A percentile compares a stretch with the other conserved stretches of the same genome.
These are phyloP conservation scores for Puccinia hordei DNA, from an alignment of 1,284 basidiomycete genomes.

Conservation along the genomic window DNA sequence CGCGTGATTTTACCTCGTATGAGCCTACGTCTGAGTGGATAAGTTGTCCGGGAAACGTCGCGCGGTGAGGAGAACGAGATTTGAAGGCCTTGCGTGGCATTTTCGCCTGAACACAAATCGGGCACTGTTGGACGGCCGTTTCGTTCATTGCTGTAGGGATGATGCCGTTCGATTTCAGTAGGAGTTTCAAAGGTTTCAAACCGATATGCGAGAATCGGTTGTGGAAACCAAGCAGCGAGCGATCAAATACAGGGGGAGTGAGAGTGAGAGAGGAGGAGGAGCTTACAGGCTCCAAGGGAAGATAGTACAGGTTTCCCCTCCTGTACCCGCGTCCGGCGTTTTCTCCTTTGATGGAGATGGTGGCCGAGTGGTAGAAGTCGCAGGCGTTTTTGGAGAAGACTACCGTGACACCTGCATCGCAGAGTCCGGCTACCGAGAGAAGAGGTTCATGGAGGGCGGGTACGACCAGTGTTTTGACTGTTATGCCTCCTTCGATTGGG, in stretches of 20 bases:
- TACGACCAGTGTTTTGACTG: not conserved
- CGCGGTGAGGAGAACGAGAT: not conserved
- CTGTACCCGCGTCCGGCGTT: not conserved
- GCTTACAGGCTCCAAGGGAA: not conserved
- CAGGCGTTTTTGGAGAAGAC: not conserved
- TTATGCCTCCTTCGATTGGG: not conserved
- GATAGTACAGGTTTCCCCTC: not conserved
- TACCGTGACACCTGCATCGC: not conserved
- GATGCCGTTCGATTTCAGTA: slow-evolving; percentile 11
- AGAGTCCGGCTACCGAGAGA: too few species aligned
- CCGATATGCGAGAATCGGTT: not conserved
- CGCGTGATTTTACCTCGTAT: too few species aligned
- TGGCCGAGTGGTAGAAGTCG: not conserved
- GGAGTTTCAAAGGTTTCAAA: not conserved
- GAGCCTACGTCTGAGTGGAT: too few species aligned
- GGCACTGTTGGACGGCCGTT: not conserved
- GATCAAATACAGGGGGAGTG: not conserved
- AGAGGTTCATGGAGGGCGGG: too few species aligned
- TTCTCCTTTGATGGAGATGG: too few species aligned
- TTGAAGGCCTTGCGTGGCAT: not conserved
- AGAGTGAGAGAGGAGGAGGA: not conserved
- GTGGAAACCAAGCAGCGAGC: not conserved
- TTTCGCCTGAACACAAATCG: slow-evolving; percentile 5
- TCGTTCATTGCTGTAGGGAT: not conserved
- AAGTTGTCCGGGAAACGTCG: not conserved